phyloP scores from a whole-genome alignment of 2,329 filamentous ascomycete species.

The Diaporthe ampelina region DNA sequence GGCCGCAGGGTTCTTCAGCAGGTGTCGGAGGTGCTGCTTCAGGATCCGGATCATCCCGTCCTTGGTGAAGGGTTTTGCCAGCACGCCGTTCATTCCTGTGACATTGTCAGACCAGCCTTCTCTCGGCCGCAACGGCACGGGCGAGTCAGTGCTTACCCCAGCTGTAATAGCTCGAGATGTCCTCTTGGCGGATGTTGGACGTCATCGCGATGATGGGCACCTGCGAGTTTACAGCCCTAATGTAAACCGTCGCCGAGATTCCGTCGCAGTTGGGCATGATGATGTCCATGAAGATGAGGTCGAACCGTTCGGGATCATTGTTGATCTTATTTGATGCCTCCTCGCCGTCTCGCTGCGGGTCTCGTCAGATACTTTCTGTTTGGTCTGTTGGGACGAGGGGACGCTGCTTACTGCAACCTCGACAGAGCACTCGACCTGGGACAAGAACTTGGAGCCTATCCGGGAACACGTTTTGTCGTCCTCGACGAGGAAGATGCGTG shows the following conservation, averaged over 20 bases:
- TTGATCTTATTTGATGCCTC: conserved; percentile 91
- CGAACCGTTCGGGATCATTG: conserved; percentile 64
- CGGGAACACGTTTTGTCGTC: conserved; percentile 78
- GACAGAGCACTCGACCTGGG: conserved; percentile 76
- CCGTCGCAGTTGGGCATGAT: conserved; percentile 98
- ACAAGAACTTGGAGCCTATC: conserved; percentile 77
- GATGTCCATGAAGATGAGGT: conserved; percentile 89
- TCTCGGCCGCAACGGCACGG: conserved; percentile 31
- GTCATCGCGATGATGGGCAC: conserved; percentile 98
- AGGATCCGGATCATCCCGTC: conserved; percentile 88
- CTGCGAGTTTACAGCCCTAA: conserved; percentile 85
- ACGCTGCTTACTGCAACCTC: conserved; percentile 72
- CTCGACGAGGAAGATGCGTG: conserved; percentile 91
- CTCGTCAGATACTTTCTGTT: conserved; percentile 29
- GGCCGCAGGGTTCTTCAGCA: conserved; percentile 75
- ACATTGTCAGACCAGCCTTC: conserved; percentile 4
- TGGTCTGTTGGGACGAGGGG: no score
- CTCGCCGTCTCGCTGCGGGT: conserved; percentile 81
- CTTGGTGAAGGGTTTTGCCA: conserved; percentile 96
- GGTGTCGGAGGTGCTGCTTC: conserved; percentile 87
- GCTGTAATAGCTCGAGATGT: conserved; percentile 97
- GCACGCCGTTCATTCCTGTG: conserved; percentile 94
- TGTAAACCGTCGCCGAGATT: conserved; percentile 93
- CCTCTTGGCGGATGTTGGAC: conserved; percentile 95
- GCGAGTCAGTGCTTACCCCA: conserved; percentile 76